Percentiles rank a stretch among this genome's conserved stretches.
Conservation (phyloP, 768 basidiomycete genomes). For the Clavulina sp. region DNA sequence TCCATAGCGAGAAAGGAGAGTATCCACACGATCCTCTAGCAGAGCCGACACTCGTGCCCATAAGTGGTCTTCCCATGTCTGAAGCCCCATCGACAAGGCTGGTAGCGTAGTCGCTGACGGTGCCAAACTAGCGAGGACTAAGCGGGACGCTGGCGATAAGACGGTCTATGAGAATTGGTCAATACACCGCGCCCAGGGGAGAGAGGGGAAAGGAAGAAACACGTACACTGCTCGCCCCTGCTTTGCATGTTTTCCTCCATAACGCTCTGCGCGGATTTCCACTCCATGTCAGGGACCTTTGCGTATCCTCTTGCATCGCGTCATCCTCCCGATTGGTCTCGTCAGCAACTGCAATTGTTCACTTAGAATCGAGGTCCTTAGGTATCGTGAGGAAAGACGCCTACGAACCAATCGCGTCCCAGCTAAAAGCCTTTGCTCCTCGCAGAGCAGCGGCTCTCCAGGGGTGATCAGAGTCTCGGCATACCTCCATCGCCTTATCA, state of each 20-base stretch:
- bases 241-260: slow-evolving; percentile 79
- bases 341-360: no score
- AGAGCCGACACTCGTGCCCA: slow-evolving; percentile 79
- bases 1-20: slow-evolving; percentile 41
- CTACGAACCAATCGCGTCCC: slow-evolving; percentile 48
- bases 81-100: slow-evolving; percentile 42
- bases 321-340: slow-evolving; percentile 27
- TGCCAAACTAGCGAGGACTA: slow-evolving; percentile 70
- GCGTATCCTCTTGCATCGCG: slow-evolving; percentile 26
- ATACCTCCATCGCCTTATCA: slow-evolving; percentile 69
- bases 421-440: slow-evolving; percentile 62
- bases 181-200: background rate
- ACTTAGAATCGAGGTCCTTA: no score
- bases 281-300: slow-evolving; percentile 32
- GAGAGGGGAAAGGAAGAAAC: slow-evolving; percentile 1
- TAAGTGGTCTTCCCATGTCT: slow-evolving; percentile 88
- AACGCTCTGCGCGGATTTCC: slow-evolving; percentile 65
- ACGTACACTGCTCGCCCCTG: slow-evolving; percentile 59
- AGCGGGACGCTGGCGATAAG: slow-evolving; percentile 57
- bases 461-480: slow-evolving; percentile 66
- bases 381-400: no score
- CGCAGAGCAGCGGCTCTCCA: slow-evolving; percentile 86
- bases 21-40: slow-evolving; percentile 64
- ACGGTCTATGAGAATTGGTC: slow-evolving; percentile 26
- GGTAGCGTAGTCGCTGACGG: slow-evolving; percentile 50